Evolutionary conservation across 768 basidiomycete species (phyloP).

Genomic region (Leccinellum albellum): DNA sequence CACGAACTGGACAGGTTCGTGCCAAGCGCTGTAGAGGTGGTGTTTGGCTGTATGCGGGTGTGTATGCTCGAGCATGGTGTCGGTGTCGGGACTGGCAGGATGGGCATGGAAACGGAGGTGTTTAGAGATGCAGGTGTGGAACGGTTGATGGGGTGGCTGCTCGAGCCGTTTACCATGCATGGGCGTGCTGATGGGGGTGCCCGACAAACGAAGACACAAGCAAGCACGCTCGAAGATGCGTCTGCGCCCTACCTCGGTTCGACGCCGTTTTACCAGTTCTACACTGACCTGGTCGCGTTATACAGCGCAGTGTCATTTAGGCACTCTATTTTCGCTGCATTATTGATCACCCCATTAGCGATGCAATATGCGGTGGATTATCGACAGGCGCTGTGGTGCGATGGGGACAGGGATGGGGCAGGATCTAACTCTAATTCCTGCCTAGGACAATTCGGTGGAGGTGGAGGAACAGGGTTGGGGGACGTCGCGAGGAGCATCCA

Average conservation of each 20-base stretch:
- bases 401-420: conserved; percentile 41
- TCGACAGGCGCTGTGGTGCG: conserved; percentile 79
- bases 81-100: conserved; percentile 16
- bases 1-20: conserved; percentile 40
- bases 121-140: conserved; percentile 73
- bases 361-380: conserved; percentile 81
- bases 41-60: conserved; percentile 86
- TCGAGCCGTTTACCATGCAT: conserved; percentile 50
- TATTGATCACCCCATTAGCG: conserved; percentile 73
- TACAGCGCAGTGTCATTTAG: conserved; percentile 90
- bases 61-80: conserved; percentile 91
- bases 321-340: conserved; percentile 66
- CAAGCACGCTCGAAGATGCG: conserved; percentile 46
- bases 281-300: conserved; percentile 85
- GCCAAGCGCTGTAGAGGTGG: conserved; percentile 30
- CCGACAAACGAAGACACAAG: conserved; percentile 2
- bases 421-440: background rate
- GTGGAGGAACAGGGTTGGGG: background rate
- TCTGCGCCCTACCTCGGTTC: conserved; percentile 56
- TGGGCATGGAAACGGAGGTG: conserved; percentile 48
- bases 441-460: background rate
- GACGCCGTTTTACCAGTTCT: conserved; percentile 89
- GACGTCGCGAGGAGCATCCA: conserved; percentile 53
- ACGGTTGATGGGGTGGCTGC: conserved; percentile 53
- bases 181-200: background rate